phyloP scores from a whole-genome alignment of 305 asterid genomes.

The Fraxinus platypoda region DNA sequence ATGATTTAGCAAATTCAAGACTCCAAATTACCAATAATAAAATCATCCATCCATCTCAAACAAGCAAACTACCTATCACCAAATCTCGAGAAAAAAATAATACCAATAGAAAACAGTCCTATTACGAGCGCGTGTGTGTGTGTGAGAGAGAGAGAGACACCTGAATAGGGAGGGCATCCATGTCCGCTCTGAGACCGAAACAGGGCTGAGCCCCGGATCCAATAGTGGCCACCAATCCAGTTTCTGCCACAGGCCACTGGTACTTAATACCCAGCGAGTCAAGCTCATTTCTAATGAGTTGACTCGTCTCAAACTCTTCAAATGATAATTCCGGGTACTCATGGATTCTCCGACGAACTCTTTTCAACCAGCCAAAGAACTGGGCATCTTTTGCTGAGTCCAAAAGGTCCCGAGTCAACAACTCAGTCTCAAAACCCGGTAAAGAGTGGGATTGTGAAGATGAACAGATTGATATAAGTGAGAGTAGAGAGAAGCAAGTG shows the following conservation, averaged over 20 bases:
- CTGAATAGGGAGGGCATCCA: conserved; percentile 96
- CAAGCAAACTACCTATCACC: neutral
- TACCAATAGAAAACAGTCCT: neutral
- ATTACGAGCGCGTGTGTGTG: neutral
- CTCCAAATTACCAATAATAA: neutral
- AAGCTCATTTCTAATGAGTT: conserved; percentile 65
- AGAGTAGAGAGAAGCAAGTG: conserved; percentile 24
- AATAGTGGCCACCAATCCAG: conserved; percentile 69
- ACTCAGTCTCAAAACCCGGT: conserved; percentile 29
- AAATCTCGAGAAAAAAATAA: neutral
- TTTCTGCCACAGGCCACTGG: conserved; percentile 70
- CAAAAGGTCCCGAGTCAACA: conserved; percentile 44
- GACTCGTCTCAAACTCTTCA: conserved; percentile 70
- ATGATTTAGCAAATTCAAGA: neutral
- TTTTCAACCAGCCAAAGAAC: conserved; percentile 65
- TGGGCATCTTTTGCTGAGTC: conserved; percentile 55
- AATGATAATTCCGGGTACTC: conserved; percentile 76
- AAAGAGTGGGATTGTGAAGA: conserved; percentile 14
- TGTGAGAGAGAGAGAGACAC: conserved; percentile 24
- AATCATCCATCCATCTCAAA: neutral
- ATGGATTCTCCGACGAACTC: conserved; percentile 65
- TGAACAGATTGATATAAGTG: conserved; percentile 17
- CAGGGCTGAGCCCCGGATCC: conserved; percentile 77
- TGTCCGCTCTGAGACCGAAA: conserved; percentile 83
- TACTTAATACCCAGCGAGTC: conserved; percentile 65